Base-by-base conservation (phyloP, 2,329 filamentous ascomycete genomes). In the Cercospora zeae-maydis region DNA sequence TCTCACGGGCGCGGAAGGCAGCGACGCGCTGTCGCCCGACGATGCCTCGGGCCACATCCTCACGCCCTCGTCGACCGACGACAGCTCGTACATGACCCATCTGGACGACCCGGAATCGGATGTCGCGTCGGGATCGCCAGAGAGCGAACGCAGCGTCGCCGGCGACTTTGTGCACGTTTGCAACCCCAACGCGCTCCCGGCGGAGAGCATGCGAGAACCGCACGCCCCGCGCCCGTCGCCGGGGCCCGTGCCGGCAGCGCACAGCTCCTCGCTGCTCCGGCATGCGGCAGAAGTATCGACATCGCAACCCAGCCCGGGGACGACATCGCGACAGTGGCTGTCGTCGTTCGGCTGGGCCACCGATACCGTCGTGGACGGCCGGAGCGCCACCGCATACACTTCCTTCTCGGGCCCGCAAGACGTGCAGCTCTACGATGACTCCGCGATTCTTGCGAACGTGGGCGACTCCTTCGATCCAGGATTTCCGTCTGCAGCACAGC, bases 1-100 rank as follows among this genome's bases (percentile, higher is more conserved):
- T 31, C 39, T 31, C 54, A 42, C 52, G n/a, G 49, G 53, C 21
- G 58, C 56, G 16, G 54, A 42, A 61, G 65, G 62, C 51, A 66
- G 63, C 55, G 55, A 49, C 33, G 69, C 70, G 54, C 66, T 67
- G 39, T 71, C 70, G 19, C 68, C 70, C 36, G 52, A 62, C 51
- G 67, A 59, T 39, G 58, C 62, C 39, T 67, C 67, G 21, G 39
- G 63, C 31, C 42, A 51, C 34, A 69, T 69, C 61, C 62, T 65
- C 34, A 72, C 70, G 5, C 70, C 70, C 16, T 63, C 61, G 14
- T 71, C 70, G 16, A 61, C 69, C 42, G 47, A 64, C 45, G 61
- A 63, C 37, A 62, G 62, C 37, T 58, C 63, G 13, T 65, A 63
- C 21, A 59, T 62, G 37, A 52, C 54, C 27, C 33, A 36, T 42